Conservation (phyloP, 1,284 basidiomycete species). For the Xerocomus amazonicus region DNA sequence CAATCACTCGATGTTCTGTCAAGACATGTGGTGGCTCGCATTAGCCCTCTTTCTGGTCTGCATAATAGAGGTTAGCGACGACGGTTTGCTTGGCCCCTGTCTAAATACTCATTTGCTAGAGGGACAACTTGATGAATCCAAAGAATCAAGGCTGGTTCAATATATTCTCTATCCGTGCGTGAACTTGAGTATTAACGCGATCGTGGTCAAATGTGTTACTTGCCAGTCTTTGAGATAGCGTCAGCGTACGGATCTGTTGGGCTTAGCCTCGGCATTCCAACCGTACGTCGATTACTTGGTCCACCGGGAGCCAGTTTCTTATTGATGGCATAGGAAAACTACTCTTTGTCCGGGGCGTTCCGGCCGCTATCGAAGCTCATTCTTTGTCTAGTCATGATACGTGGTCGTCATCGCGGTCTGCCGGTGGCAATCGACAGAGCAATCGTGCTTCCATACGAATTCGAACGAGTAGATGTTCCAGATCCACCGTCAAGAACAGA, state of each 20-base stretch:
- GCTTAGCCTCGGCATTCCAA: conserved; percentile 68
- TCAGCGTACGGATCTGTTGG: conserved; percentile 93
- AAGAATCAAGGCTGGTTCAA: conserved; percentile 66
- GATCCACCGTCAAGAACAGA: conserved; percentile 7
- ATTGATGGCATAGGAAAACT: conserved; percentile 51
- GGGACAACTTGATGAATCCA: conserved; percentile 52
- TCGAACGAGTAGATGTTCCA: conserved; percentile 26
- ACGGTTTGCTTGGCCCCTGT: neutral
- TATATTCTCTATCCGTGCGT: conserved; percentile 70
- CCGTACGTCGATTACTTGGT: conserved; percentile 36
- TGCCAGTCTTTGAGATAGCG: conserved; percentile 78
- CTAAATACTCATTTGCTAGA: conserved; percentile 37
- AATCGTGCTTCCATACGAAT: conserved; percentile 68
- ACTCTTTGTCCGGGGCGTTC: conserved; percentile 79
- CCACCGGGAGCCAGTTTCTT: neutral
- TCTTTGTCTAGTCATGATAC: conserved; percentile 83
- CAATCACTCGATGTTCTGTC: conserved; percentile 2
- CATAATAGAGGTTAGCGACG: conserved; percentile 71
- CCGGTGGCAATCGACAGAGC: conserved; percentile 89
- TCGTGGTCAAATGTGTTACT: neutral
- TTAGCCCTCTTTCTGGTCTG: conserved; percentile 78
- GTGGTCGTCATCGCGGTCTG: conserved; percentile 87
- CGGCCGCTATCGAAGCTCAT: conserved; percentile 84
- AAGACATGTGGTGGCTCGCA: conserved; percentile 90
- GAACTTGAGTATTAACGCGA: neutral